Evolutionary conservation across 2,329 filamentous ascomycete genomes (phyloP).

Genomic region (Parafenestella ontariensis): DNA sequence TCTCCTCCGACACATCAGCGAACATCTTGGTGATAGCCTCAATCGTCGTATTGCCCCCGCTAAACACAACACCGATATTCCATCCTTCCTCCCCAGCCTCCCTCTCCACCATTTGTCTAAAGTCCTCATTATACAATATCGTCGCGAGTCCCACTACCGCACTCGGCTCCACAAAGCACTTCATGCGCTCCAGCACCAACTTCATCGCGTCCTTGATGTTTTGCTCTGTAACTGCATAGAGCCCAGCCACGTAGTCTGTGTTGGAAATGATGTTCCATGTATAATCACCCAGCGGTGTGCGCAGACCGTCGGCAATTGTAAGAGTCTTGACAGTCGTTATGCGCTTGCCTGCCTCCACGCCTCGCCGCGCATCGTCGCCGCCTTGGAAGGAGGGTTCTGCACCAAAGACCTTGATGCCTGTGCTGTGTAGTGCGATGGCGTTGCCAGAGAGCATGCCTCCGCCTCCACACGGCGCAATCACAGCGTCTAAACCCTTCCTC

Average conservation of each 20-base stretch:
- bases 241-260: constrained; percentile 69
- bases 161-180: constrained; percentile 89
- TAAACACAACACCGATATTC: constrained; percentile 69
- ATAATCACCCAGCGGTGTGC: constrained; percentile 78
- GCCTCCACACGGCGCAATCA: constrained; percentile 85
- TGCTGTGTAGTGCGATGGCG: constrained; percentile 76
- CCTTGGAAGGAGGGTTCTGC: constrained; percentile 84
- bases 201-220: constrained; percentile 80
- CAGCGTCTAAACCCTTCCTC: constrained; percentile 50
- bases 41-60: constrained; percentile 70
- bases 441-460: constrained; percentile 87
- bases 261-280: constrained; percentile 83
- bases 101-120: constrained; percentile 68
- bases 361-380: constrained; percentile 80
- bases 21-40: constrained; percentile 67
- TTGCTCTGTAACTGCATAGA: constrained; percentile 79
- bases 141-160: constrained; percentile 84
- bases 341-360: constrained; percentile 68
- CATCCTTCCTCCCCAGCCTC: constrained; percentile 77
- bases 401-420: constrained; percentile 79
- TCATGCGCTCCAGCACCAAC: constrained; percentile 84
- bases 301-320: constrained; percentile 87
- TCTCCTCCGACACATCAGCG: constrained; percentile 33
- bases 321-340: constrained; percentile 74
- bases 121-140: constrained; percentile 84